Percentiles rank a stretch among this genome's conserved stretches.
These are phyloP conservation scores for Aspergillus neotritici DNA, from an alignment of 2,329 filamentous ascomycete species.

Conservation along the genomic window DNA sequence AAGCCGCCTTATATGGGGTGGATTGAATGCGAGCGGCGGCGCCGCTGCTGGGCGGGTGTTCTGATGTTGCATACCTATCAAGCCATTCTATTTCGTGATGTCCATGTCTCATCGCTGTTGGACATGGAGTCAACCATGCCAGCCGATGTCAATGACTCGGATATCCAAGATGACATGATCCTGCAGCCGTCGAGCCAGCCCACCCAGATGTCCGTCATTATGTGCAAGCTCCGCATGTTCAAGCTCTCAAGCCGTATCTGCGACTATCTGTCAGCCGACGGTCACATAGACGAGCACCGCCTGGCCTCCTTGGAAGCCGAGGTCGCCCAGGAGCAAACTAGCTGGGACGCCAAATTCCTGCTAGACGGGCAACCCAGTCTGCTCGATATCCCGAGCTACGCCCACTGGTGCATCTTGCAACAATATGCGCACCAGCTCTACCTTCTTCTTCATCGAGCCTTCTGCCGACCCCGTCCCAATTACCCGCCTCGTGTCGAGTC, in stretches of 20 bases:
- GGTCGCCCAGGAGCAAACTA: slow-evolving; percentile 14
- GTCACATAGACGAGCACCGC: slow-evolving; percentile 4
- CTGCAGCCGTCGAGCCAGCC: slow-evolving; percentile 12
- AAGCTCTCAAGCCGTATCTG: slow-evolving; percentile 24
- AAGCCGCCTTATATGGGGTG: slow-evolving; percentile 9
- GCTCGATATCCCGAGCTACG: slow-evolving; percentile 18
- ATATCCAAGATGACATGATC: slow-evolving; percentile 12
- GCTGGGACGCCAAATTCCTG: slow-evolving; percentile 15
- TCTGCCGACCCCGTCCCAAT: slow-evolving; percentile 4
- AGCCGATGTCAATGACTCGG: slow-evolving; percentile 21
- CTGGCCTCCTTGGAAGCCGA: slow-evolving; percentile 9
- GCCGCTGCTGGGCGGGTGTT: slow-evolving; percentile 29
- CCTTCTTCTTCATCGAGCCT: slow-evolving; percentile 25
- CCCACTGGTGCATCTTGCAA: slow-evolving; percentile 26
- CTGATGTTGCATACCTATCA: slow-evolving; percentile 30
- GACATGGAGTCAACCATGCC: slow-evolving; percentile 18
- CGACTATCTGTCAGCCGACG: slow-evolving; percentile 9
- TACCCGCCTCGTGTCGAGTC: slow-evolving; percentile 7
- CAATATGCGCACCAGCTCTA: slow-evolving; percentile 27
- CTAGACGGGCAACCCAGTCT: slow-evolving; percentile 13
- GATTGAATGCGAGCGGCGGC: slow-evolving; percentile 22
- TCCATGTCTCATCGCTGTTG: slow-evolving; percentile 20
- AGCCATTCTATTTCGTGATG: slow-evolving; percentile 20
- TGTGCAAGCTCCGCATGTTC: slow-evolving; percentile 25
- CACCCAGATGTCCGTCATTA: slow-evolving; percentile 31